Conservation (phyloP, 768 basidiomycete genomes). For the Mycena galericulata region DNA sequence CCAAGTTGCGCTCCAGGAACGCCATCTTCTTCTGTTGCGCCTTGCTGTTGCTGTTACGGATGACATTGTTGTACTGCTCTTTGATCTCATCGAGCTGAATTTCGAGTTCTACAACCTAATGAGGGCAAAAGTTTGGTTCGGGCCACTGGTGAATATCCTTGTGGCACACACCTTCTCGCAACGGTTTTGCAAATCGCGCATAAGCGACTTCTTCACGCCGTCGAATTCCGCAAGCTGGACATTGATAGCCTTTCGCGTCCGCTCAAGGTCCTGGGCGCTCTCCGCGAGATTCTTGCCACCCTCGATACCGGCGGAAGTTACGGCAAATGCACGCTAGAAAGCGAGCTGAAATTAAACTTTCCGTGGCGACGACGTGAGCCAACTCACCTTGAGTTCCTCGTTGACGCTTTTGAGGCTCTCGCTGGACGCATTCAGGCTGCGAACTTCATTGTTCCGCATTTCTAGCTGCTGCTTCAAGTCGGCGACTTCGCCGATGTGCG, state of each 20-base stretch:
- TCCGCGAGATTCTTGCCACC: constrained; percentile 97
- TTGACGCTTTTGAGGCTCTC: constrained; percentile 96
- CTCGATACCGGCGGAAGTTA: constrained; percentile 96
- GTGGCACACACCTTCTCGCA: constrained; percentile 88
- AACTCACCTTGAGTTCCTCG: constrained; percentile 93
- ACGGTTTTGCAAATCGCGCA: constrained; percentile 98
- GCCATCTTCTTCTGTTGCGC: constrained; percentile 99
- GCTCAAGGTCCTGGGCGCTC: constrained; percentile 96
- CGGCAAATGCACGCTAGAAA: constrained; percentile 91
- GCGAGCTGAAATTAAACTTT: constrained; percentile 29
- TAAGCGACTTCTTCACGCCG: constrained; percentile 97
- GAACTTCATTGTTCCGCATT: constrained; percentile 83
- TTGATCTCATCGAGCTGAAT: constrained; percentile 98
- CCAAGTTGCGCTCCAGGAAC: constrained; percentile 96
- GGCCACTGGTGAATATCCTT: background rate
- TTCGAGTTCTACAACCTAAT: constrained; percentile 96
- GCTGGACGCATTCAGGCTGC: constrained; percentile 84
- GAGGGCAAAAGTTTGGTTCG: constrained; percentile 1
- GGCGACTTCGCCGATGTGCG: constrained; percentile 83
- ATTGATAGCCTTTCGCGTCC: constrained; percentile 95
- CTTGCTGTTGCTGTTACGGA: constrained; percentile 97
- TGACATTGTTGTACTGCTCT: constrained; percentile 99
- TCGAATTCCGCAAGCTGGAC: constrained; percentile 99
- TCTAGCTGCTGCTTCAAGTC: constrained; percentile 95
- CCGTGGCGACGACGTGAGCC: constrained; percentile 23